A percentile compares a stretch with the other conserved stretches of the same genome.
phyloP scores from a whole-genome alignment of 148 eudicot genomes.

The Fallopia convolvulus region DNA sequence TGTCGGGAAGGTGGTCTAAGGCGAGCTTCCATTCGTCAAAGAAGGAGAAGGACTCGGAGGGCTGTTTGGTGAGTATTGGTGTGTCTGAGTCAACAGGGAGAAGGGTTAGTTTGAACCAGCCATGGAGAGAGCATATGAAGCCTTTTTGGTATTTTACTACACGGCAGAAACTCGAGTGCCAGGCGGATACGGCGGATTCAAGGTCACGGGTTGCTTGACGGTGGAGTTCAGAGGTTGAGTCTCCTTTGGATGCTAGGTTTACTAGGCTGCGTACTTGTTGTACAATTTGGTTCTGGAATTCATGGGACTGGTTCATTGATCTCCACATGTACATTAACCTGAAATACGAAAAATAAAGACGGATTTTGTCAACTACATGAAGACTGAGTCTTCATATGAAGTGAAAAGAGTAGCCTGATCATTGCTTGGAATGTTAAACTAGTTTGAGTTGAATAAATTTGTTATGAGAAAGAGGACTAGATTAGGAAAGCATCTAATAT shows the following conservation, averaged over 20 bases:
- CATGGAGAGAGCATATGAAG: conserved; percentile 77
- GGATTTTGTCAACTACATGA: neutral
- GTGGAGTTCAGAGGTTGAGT: conserved; percentile 81
- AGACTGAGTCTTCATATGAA: neutral
- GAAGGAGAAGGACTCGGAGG: conserved; percentile 47
- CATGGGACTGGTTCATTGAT: conserved; percentile 87
- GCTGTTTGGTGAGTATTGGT: conserved; percentile 21
- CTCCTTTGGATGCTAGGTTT: conserved; percentile 42
- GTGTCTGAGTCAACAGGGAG: conserved; percentile 44
- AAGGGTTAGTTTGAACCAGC: conserved; percentile 78
- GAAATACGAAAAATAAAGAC: conserved; percentile 17
- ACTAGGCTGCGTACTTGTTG: conserved; percentile 93
- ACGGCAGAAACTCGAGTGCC: conserved; percentile 96
- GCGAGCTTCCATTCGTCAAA: conserved; percentile 92
- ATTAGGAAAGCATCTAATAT: too few species aligned
- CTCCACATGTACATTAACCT: conserved; percentile 99
- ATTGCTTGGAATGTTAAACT: too few species aligned
- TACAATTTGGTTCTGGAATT: conserved; percentile 89
- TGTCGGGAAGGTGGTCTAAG: conserved; percentile 80
- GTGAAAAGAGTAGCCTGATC: too few species aligned
- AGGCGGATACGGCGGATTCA: conserved; percentile 79
- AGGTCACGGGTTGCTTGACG: conserved; percentile 94
- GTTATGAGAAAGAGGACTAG: too few species aligned
- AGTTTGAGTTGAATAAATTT: too few species aligned
- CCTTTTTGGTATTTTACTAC: conserved; percentile 73